Conservation (phyloP, 306 rosid species). For the Glycine tomentella region DNA sequence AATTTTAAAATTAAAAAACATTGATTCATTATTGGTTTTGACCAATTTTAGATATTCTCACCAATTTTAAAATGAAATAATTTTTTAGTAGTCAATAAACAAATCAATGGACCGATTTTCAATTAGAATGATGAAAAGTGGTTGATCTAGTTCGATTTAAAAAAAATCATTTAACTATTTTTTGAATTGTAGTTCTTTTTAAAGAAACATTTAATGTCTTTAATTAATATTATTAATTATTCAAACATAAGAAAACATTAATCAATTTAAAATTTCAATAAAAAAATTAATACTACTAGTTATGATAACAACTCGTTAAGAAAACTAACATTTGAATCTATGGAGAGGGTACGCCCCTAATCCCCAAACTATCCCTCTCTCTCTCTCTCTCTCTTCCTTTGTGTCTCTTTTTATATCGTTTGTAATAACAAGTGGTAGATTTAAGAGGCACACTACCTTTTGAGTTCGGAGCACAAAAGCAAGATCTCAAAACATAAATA, state of each 20-base stretch:
- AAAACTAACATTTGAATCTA: conserved; percentile 41
- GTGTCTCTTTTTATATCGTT: conserved; percentile 43
- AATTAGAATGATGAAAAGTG: too few relatives aligned
- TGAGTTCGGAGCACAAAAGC: conserved; percentile 48
- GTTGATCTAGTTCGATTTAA: too few relatives aligned
- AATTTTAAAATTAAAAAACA: neutral
- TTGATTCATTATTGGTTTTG: too few relatives aligned
- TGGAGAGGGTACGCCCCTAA: conserved; percentile 11
- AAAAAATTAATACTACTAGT: neutral
- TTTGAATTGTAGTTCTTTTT: too few relatives aligned
- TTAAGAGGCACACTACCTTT: conserved; percentile 52
- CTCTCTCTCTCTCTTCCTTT: conserved; percentile 36
- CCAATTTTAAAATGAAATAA: too few relatives aligned
- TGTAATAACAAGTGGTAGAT: conserved; percentile 44
- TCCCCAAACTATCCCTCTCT: conserved; percentile 43
- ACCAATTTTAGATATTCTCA: too few relatives aligned
- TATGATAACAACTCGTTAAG: conserved; percentile 27
- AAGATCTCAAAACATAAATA: too few relatives aligned
- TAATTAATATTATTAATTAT: neutral
- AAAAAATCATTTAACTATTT: too few relatives aligned
- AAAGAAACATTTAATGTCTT: neutral
- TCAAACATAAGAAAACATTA: neutral
- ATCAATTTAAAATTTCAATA: neutral
- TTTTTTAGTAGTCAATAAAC: too few relatives aligned
- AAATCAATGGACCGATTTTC: too few relatives aligned